Evolutionary conservation across 805 yeast genomes (phyloP).

Genomic region (Blastobotrys peoriensis): DNA sequence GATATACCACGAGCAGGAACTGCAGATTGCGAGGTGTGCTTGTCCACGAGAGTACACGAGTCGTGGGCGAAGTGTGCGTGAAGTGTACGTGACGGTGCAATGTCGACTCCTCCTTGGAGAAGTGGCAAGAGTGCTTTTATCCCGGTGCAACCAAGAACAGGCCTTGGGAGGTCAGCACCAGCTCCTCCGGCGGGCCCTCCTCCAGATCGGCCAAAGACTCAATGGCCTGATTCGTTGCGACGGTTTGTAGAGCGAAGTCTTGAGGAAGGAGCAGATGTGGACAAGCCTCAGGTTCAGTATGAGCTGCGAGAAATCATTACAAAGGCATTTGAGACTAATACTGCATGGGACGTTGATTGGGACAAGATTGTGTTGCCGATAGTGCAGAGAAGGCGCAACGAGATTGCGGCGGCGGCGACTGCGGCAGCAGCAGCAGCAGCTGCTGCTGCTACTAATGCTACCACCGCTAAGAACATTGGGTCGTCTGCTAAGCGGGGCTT

Average conservation of each 20-base stretch:
- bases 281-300: constrained; percentile 38
- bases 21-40: too few relatives aligned
- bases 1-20: too few relatives aligned
- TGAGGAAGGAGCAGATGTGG: constrained; percentile 33
- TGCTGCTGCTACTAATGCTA: not conserved
- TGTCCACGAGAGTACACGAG: too few relatives aligned
- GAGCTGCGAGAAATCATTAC: constrained; percentile 48
- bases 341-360: constrained; percentile 52
- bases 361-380: constrained; percentile 43
- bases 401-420: constrained; percentile 3
- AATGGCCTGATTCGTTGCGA: constrained; percentile 54
- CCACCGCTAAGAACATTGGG: not conserved
- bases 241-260: constrained; percentile 47
- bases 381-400: constrained; percentile 9
- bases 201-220: constrained; percentile 2
- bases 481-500: not conserved
- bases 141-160: constrained; percentile 2
- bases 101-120: not conserved
- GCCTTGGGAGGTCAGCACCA: constrained; percentile 1
- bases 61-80: too few relatives aligned
- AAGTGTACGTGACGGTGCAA: too few relatives aligned
- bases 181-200: too few relatives aligned
- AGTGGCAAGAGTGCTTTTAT: constrained; percentile 3
- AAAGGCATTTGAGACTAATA: constrained; percentile 40
- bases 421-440: constrained; percentile 1